These are phyloP conservation scores for Epichloe festucae DNA, from an alignment of 2,329 filamentous ascomycete genomes.

Conservation along the genomic window DNA sequence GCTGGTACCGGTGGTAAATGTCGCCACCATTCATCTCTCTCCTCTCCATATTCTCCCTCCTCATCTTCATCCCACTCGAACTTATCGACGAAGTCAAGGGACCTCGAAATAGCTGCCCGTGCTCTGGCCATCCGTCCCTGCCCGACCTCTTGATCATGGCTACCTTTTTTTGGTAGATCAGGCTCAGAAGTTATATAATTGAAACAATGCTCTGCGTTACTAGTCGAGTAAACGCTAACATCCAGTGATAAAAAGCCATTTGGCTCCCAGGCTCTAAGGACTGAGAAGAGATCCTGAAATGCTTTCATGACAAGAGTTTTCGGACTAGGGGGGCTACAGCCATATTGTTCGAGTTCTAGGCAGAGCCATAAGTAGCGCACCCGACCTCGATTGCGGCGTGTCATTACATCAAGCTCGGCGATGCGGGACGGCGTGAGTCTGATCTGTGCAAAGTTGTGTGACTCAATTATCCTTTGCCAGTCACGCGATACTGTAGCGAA, in stretches of 20 bases:
- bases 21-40: constrained; percentile 22
- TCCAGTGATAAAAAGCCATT: constrained; percentile 21
- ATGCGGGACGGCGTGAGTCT: constrained; percentile 17
- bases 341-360: constrained; percentile 15
- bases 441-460: constrained; percentile 17
- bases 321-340: constrained; percentile 13
- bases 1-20: constrained; percentile 20
- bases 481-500: constrained; percentile 19
- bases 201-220: constrained; percentile 23
- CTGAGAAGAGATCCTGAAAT: constrained; percentile 18
- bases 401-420: constrained; percentile 15
- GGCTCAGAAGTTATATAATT: constrained; percentile 18
- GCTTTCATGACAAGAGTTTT: constrained; percentile 15
- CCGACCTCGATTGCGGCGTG: constrained; percentile 11
- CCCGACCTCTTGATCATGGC: constrained; percentile 7
- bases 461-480: constrained; percentile 18
- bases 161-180: constrained; percentile 14
- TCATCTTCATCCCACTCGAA: background rate
- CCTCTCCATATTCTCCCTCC: background rate
- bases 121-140: too few species aligned
- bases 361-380: constrained; percentile 18
- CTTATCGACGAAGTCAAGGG: too few species aligned
- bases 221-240: constrained; percentile 24
- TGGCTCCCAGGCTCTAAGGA: constrained; percentile 20
- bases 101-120: too few species aligned